phyloP scores from a whole-genome alignment of 108 stramenopile species.

The Cyclotella atomus region DNA sequence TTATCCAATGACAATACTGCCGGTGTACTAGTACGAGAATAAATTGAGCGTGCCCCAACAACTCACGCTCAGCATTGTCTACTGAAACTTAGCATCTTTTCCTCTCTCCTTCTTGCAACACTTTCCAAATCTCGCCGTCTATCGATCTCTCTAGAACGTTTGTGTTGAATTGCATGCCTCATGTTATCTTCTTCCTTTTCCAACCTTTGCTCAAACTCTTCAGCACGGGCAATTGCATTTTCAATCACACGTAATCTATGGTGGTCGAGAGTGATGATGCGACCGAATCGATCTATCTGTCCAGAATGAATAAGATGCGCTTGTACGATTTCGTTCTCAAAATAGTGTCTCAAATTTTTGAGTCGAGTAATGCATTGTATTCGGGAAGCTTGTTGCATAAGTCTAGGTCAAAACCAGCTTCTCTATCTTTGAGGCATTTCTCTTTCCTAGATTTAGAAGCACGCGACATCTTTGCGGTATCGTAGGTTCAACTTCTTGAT shows the following conservation, averaged over 20 bases:
- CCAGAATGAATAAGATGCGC: constrained; percentile 58
- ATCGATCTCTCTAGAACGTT: constrained; percentile 2
- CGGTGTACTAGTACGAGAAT: background rate
- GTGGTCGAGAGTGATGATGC: constrained; percentile 60
- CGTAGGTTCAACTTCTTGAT: no score
- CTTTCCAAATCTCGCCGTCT: background rate
- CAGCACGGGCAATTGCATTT: constrained; percentile 63
- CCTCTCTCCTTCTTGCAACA: background rate
- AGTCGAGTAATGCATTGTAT: constrained; percentile 71
- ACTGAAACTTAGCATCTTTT: background rate
- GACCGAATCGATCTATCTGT: constrained; percentile 63
- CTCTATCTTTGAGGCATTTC: constrained; percentile 9
- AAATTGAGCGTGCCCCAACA: constrained; percentile 2
- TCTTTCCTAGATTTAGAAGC: constrained; percentile 3
- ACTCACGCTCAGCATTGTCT: background rate
- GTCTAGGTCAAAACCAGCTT: constrained; percentile 38
- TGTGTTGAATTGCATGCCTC: background rate
- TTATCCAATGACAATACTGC: no score
- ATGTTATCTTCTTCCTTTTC: constrained; percentile 35
- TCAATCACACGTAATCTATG: constrained; percentile 68
- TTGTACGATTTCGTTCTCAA: constrained; percentile 55
- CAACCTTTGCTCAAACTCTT: constrained; percentile 50
- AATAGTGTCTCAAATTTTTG: constrained; percentile 69
- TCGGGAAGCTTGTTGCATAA: constrained; percentile 24
- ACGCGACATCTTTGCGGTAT: background rate